Conservation (phyloP, 225 moss, liverwort and hornwort genomes). For the Pleurozium schreberi region DNA sequence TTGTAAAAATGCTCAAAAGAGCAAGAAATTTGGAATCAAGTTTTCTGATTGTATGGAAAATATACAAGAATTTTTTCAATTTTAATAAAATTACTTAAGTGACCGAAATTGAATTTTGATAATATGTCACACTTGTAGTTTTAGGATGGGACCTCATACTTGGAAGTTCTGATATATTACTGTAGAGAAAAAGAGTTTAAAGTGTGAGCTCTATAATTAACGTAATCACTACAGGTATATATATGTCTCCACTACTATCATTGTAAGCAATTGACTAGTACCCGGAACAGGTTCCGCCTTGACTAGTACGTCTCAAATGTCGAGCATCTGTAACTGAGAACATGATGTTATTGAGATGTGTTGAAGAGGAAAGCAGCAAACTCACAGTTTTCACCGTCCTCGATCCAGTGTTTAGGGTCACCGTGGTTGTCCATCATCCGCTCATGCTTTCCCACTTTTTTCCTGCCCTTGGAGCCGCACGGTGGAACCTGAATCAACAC, state of each 20-base stretch:
- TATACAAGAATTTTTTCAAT: too few species aligned
- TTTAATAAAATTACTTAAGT: too few species aligned
- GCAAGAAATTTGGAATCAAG: too few species aligned
- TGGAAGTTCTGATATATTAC: background rate
- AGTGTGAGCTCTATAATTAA: background rate
- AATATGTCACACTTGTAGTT: too few species aligned
- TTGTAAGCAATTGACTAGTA: background rate
- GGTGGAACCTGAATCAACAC: background rate
- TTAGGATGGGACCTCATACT: background rate
- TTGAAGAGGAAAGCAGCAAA: background rate
- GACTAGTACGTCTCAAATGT: background rate
- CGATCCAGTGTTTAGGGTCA: background rate
- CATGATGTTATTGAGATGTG: background rate
- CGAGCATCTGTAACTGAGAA: background rate
- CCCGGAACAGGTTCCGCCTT: background rate
- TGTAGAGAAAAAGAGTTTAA: background rate
- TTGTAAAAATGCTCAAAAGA: too few species aligned
- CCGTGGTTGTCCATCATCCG: background rate
- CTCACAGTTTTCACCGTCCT: constrained; percentile 11
- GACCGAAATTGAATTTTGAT: too few species aligned
- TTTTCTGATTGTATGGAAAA: too few species aligned
- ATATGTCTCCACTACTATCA: background rate
- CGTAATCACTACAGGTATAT: background rate
- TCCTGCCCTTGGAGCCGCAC: background rate
- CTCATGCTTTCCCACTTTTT: background rate